These are phyloP conservation scores for Rhinocladiella mackenziei DNA, from an alignment of 2,329 filamentous ascomycete species.

Conservation along the genomic window DNA sequence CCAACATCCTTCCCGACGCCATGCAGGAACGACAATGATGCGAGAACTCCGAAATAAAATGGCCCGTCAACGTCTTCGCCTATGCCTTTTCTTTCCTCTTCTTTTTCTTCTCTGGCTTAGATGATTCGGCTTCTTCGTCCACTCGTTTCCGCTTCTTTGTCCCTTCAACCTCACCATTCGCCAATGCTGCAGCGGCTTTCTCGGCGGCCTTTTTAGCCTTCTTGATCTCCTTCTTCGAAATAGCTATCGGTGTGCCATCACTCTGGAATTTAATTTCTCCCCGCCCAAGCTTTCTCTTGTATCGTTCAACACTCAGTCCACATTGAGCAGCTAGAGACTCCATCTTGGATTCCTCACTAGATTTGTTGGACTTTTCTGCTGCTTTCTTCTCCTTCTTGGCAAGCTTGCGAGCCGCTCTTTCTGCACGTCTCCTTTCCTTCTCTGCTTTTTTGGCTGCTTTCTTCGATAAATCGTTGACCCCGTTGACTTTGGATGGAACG, in stretches of 20 bases:
- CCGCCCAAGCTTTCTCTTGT: constrained; percentile 72
- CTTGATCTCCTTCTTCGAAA: constrained; percentile 74
- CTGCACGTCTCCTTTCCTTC: constrained; percentile 41
- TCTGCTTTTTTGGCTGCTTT: constrained; percentile 32
- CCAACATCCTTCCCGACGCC: constrained; percentile 16
- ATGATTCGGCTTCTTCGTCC: constrained; percentile 54
- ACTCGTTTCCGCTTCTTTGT: constrained; percentile 66
- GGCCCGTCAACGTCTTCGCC: constrained; percentile 31
- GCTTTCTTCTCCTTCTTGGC: constrained; percentile 37
- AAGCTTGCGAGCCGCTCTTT: constrained; percentile 28
- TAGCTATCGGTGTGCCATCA: constrained; percentile 62
- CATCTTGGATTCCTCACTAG: constrained; percentile 41
- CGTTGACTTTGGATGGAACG: constrained; percentile 30
- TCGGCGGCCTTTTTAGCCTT: constrained; percentile 63
- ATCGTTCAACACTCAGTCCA: constrained; percentile 69
- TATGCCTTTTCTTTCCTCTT: constrained; percentile 42
- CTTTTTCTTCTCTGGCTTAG: constrained; percentile 49
- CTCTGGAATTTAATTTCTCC: constrained; percentile 66
- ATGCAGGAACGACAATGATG: constrained; percentile 31
- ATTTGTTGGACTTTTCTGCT: constrained; percentile 41
- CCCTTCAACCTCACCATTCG: constrained; percentile 44
- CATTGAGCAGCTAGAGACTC: constrained; percentile 61
- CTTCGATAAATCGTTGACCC: constrained; percentile 20
- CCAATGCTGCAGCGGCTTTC: constrained; percentile 48
- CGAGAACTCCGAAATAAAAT: constrained; percentile 32